Evolutionary conservation across 78 protist genomes (phyloP), one percentile per base, ranked within the genome.

Genomic region (Polysphondylium violaceum): DNA sequence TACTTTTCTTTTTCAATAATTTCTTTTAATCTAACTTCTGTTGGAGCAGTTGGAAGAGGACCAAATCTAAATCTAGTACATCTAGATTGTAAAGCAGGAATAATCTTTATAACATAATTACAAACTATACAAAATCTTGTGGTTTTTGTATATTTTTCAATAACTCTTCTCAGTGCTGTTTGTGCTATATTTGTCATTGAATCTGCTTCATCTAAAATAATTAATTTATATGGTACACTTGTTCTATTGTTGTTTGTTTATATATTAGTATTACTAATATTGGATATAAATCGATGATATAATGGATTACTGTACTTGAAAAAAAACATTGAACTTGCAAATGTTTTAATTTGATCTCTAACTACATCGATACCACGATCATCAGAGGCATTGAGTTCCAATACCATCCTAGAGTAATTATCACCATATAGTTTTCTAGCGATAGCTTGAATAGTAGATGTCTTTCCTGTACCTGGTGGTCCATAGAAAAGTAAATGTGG

Each of bases 391-490:
- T 99, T 99, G 36, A 99, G 94, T 94, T 98, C 99, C 19, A 98
- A 93, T 17, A 98, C 94, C 96, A 96, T 95, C 56, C 71, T 14
- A 5, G 76, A 33, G 40, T 87, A 94, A 3, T 61, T 14, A 0
- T 76, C 60, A 11, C 98, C 99, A 41, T 96, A 99, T 36, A 99
- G 35, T 29, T 95, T 19, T 16, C 88, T 41, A 21, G 99, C 99
- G 0, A 61, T 25, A 2, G 99, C 99, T 25, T 98, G 91, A 5
- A 98, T 96, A 1, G 99, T 99, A 14, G 99, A 96, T 12, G 99
- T 99, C 94, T 99, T 99, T 14, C 99, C 99, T 0, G 99, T 98
- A 11, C 99, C 99, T 11, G 99, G 98, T 1, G 99, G 99, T 1
- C 99, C 99, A 68, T 98, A 97, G n/a, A 98, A 74, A 27, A 98